Percentiles rank a stretch among this genome's conserved stretches.
phyloP scores from a whole-genome alignment of 2,329 filamentous ascomycete species.

The Xylariaceae sp. region DNA sequence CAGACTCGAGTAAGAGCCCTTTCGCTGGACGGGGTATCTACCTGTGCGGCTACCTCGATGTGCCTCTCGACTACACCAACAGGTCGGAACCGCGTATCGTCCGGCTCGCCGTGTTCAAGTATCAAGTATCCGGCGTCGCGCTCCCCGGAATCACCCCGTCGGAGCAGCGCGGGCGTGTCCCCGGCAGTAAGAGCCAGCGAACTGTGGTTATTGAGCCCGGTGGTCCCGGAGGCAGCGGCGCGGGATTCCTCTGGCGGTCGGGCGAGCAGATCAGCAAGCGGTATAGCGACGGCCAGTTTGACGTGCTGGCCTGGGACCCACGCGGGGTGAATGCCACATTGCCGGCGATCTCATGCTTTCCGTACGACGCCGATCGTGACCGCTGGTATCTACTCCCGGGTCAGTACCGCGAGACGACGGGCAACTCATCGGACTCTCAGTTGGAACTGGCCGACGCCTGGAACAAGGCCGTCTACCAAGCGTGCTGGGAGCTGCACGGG shows the following conservation, averaged over 20 bases:
- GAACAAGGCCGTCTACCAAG: constrained; percentile 35
- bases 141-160: constrained; percentile 8
- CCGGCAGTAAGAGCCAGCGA: constrained; percentile 32
- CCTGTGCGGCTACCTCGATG: constrained; percentile 11
- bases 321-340: constrained; percentile 42
- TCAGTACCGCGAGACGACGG: constrained; percentile 31
- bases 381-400: constrained; percentile 34
- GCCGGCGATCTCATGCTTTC: constrained; percentile 39
- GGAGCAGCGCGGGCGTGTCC: constrained; percentile 4
- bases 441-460: constrained; percentile 38
- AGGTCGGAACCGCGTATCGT: constrained; percentile 21
- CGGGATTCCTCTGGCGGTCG: constrained; percentile 30
- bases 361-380: constrained; percentile 36
- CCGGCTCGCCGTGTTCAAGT: constrained; percentile 42
- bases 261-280: constrained; percentile 31
- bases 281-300: constrained; percentile 34
- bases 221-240: constrained; percentile 42
- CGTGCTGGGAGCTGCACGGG: constrained; percentile 35
- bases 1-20: background rate
- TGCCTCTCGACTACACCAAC: constrained; percentile 10
- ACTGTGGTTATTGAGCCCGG: constrained; percentile 45
- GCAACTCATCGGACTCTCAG: constrained; percentile 26
- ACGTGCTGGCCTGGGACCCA: constrained; percentile 48
- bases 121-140: constrained; percentile 38
- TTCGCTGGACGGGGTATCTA: constrained; percentile 19